Evolutionary conservation across 805 yeast genomes (phyloP).

Genomic region (Candida parachauliodes): DNA sequence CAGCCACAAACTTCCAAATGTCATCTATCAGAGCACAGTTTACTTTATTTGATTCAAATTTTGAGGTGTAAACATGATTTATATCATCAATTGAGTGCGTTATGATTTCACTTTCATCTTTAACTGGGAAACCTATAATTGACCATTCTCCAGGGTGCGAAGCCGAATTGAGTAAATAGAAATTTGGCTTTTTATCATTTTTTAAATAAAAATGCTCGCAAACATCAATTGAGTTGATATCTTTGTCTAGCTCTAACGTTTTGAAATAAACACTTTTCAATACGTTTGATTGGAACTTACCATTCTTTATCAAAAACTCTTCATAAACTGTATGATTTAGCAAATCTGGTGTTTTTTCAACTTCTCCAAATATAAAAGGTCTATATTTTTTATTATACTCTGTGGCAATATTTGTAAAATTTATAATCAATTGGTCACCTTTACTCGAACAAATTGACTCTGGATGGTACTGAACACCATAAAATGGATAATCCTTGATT

Average conservation of each 20-base stretch:
- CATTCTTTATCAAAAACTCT: constrained; percentile 11
- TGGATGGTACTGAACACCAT: constrained; percentile 96
- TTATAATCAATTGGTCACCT: constrained; percentile 58
- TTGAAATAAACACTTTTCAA: constrained; percentile 11
- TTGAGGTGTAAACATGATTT: constrained; percentile 11
- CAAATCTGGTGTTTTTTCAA: background rate
- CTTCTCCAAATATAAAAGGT: constrained; percentile 1
- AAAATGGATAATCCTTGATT: constrained; percentile 63
- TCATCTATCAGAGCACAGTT: constrained; percentile 10
- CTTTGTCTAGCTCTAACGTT: constrained; percentile 12
- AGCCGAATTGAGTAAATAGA: constrained; percentile 71
- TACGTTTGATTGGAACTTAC: constrained; percentile 7
- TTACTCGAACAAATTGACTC: constrained; percentile 81
- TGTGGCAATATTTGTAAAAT: constrained; percentile 56
- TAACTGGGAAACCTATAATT: constrained; percentile 68
- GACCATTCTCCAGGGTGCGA: constrained; percentile 86
- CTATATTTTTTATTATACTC: constrained; percentile 25
- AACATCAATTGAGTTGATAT: constrained; percentile 40
- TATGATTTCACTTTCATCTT: constrained; percentile 42
- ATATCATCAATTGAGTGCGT: constrained; percentile 57
- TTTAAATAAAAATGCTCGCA: constrained; percentile 43
- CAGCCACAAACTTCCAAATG: constrained; percentile 53
- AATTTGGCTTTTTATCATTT: constrained; percentile 35
- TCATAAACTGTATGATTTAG: constrained; percentile 21
- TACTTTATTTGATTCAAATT: constrained; percentile 20